Evolutionary conservation across 2,329 filamentous ascomycete species (phyloP).

Genomic region (Pseudogymnoascus sp.): DNA sequence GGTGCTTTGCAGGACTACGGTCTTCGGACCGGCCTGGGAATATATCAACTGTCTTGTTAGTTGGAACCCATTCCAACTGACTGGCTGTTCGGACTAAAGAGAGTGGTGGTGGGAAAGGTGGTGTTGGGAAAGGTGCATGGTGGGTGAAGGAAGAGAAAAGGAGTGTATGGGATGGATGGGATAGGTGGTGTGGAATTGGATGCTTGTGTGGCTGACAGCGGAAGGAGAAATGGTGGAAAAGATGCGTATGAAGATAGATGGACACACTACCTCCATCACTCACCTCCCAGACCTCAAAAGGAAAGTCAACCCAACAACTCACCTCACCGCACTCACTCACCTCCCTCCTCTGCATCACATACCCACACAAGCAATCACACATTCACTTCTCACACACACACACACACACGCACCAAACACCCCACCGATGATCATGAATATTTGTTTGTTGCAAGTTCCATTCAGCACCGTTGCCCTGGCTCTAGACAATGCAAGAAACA

Average conservation of each 20-base stretch:
- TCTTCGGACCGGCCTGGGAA: no score
- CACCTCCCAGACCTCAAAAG: not conserved
- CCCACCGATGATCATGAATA: not conserved
- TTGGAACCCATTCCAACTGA: no score
- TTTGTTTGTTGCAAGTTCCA: slow-evolving; percentile 4
- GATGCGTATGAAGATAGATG: not conserved
- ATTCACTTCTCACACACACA: not conserved
- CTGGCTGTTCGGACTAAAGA: no score
- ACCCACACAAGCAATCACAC: no score
- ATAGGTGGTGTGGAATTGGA: not conserved
- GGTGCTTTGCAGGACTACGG: no score
- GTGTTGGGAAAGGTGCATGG: no score
- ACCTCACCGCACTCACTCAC: no score
- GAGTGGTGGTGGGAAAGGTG: no score
- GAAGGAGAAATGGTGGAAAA: not conserved
- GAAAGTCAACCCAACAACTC: not conserved
- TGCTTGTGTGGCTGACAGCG: not conserved
- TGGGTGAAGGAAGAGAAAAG: not conserved
- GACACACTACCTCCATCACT: not conserved
- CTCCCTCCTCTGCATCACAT: no score
- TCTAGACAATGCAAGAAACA: slow-evolving; percentile 3
- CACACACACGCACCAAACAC: not conserved
- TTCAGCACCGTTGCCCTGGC: not conserved
- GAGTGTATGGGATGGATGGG: not conserved
- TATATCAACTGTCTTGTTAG: no score